These are phyloP conservation scores for Candida glucosophila DNA, from an alignment of 1,139 yeast genomes.

Conservation along the genomic window DNA sequence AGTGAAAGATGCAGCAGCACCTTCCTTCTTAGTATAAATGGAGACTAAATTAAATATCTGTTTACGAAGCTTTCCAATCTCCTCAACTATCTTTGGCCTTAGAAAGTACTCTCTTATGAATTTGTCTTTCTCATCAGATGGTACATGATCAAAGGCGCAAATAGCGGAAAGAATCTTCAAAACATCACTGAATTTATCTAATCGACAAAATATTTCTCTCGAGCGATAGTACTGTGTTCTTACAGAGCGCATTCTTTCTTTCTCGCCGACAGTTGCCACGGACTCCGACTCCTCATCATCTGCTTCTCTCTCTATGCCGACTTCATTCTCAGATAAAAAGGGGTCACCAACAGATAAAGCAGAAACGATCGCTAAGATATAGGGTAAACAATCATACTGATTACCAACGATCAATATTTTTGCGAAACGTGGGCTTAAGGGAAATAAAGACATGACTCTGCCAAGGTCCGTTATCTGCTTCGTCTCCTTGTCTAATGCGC, in stretches of 20 bases:
- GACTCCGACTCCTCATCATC: constrained; percentile 17
- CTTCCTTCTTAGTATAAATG: constrained; percentile 48
- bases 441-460: constrained; percentile 79
- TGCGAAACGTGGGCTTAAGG: constrained; percentile 88
- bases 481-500: constrained; percentile 57
- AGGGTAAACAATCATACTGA: constrained; percentile 79
- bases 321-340: constrained; percentile 63
- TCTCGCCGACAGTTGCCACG: constrained; percentile 20
- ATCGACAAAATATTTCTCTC: constrained; percentile 49
- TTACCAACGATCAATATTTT: constrained; percentile 85
- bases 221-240: constrained; percentile 48
- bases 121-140: constrained; percentile 28
- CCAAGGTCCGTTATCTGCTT: constrained; percentile 68
- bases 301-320: constrained; percentile 38
- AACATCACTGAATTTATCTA: constrained; percentile 71
- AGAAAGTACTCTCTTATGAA: constrained; percentile 59
- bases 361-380: constrained; percentile 82
- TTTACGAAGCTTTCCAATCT: constrained; percentile 68
- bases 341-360: constrained; percentile 94
- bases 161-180: constrained; percentile 71
- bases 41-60: constrained; percentile 75
- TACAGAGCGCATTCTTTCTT: constrained; percentile 32
- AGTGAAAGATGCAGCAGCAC: constrained; percentile 42
- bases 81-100: constrained; percentile 70
- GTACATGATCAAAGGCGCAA: constrained; percentile 80